These are phyloP conservation scores for Pyrenophora teres DNA, from an alignment of 2,329 filamentous ascomycete species.

Conservation along the genomic window DNA sequence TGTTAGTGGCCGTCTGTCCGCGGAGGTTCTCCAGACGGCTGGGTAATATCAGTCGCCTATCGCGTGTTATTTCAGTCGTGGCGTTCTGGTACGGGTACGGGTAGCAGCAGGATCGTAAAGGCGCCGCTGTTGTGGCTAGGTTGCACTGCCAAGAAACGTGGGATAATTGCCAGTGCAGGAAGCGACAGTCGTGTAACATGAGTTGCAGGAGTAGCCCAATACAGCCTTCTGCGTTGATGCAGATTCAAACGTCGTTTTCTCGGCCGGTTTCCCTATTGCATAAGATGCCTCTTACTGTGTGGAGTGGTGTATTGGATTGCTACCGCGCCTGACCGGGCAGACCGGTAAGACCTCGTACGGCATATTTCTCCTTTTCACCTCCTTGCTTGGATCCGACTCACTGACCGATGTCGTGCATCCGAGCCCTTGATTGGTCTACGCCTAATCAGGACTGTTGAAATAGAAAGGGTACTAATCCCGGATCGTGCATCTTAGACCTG, in stretches of 20 bases:
- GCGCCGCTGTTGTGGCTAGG: slow-evolving; percentile 7
- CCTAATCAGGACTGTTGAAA: neutral
- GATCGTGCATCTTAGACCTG: neutral
- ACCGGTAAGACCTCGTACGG: slow-evolving; percentile 3
- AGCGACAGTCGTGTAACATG: slow-evolving; percentile 13
- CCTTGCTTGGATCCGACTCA: slow-evolving; percentile 1
- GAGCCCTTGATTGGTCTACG: neutral
- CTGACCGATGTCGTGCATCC: slow-evolving; percentile 7
- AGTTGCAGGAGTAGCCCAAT: neutral
- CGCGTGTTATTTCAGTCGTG: slow-evolving; percentile 10
- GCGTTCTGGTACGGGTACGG: slow-evolving; percentile 6
- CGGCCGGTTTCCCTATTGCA: neutral
- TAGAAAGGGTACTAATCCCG: neutral
- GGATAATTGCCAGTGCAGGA: slow-evolving; percentile 10
- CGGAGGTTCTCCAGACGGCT: neutral
- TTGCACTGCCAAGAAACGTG: slow-evolving; percentile 17
- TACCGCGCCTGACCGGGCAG: neutral
- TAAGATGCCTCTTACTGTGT: neutral
- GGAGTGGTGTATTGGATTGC: slow-evolving; percentile 9
- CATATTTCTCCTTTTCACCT: neutral
- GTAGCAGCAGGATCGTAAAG: slow-evolving; percentile 14
- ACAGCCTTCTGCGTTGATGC: slow-evolving; percentile 2
- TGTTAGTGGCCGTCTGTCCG: neutral
- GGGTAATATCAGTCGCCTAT: slow-evolving; percentile 7
- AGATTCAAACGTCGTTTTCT: slow-evolving; percentile 2